Percentiles rank a stretch among this genome's conserved stretches.
Evolutionary conservation across 2,329 filamentous ascomycete species (phyloP).

Genomic region (Zymoseptoria crescenta): DNA sequence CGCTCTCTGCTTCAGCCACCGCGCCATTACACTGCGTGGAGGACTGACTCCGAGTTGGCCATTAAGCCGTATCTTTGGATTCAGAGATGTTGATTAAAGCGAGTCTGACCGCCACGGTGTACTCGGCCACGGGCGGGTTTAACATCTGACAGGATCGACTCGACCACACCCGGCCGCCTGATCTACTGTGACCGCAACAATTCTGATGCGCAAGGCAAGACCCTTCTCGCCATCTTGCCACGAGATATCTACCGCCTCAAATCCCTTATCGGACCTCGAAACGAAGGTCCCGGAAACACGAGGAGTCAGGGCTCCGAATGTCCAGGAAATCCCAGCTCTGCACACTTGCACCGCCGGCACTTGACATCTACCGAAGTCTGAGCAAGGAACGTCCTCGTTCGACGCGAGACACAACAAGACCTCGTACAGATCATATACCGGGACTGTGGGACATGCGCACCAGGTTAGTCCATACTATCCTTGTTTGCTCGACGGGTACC

Average conservation of each 20-base stretch:
- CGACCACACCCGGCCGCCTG: too few species aligned
- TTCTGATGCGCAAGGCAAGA: too few species aligned
- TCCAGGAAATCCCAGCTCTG: neutral
- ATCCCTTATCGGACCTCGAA: neutral
- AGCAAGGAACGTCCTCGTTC: neutral
- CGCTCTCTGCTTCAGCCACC: neutral
- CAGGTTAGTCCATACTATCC: neutral
- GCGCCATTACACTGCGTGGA: neutral
- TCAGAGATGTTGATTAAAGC: too few species aligned
- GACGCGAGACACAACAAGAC: neutral
- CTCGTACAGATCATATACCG: neutral
- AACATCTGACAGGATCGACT: too few species aligned
- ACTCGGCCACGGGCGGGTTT: too few species aligned
- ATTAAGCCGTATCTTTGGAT: too few species aligned
- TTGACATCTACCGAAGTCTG: neutral
- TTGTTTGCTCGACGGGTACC: neutral
- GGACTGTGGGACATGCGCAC: neutral
- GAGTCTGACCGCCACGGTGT: too few species aligned
- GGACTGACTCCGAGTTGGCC: too few species aligned
- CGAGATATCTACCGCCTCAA: too few species aligned
- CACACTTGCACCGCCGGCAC: neutral
- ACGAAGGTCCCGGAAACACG: neutral
- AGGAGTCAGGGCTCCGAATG: neutral
- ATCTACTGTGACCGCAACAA: too few species aligned
- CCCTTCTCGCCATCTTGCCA: too few species aligned